Evolutionary conservation across 2,329 filamentous ascomycete genomes (phyloP).

Genomic region (Colletotrichum shisoi): DNA sequence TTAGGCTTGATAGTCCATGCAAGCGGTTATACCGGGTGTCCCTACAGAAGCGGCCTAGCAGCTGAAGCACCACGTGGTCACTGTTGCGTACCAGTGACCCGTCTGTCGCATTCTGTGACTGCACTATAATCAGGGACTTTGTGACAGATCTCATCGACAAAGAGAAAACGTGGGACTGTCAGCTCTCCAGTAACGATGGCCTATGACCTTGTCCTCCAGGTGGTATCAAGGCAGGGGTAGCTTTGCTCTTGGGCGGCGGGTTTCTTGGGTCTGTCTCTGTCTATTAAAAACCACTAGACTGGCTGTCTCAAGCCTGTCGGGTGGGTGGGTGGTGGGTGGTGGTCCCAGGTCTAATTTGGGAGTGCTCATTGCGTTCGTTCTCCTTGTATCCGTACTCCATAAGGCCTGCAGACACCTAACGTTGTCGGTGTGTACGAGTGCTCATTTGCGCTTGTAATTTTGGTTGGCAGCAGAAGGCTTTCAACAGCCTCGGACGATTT

Average conservation of each 20-base stretch:
- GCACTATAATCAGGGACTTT: background rate
- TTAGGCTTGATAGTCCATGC: background rate
- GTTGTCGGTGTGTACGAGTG: slow-evolving; percentile 6
- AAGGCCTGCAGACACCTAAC: slow-evolving; percentile 5
- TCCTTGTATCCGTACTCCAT: no score
- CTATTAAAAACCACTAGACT: background rate
- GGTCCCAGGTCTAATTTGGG: slow-evolving; percentile 19
- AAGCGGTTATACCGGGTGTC: background rate
- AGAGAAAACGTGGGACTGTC: slow-evolving; percentile 34
- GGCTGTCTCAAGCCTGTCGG: background rate
- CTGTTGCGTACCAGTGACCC: slow-evolving; percentile 1
- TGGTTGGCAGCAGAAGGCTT: slow-evolving; percentile 20
- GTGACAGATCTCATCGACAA: slow-evolving; percentile 16
- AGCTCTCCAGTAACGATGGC: slow-evolving; percentile 18
- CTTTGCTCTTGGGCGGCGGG: slow-evolving; percentile 13
- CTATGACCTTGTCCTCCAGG: background rate
- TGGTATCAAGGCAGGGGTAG: slow-evolving; percentile 13
- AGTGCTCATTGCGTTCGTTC: background rate
- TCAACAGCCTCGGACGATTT: slow-evolving; percentile 12
- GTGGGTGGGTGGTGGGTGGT: background rate
- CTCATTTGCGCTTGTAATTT: slow-evolving; percentile 8
- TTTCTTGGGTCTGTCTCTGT: slow-evolving; percentile 8
- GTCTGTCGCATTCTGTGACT: slow-evolving; percentile 1
- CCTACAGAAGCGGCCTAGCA: no score
- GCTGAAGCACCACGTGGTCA: slow-evolving; percentile 5